Percentiles rank a stretch among this genome's conserved stretches.
phyloP scores from a whole-genome alignment of 192 early-diverging fungal species.

The Entophlyctis helioformis region DNA sequence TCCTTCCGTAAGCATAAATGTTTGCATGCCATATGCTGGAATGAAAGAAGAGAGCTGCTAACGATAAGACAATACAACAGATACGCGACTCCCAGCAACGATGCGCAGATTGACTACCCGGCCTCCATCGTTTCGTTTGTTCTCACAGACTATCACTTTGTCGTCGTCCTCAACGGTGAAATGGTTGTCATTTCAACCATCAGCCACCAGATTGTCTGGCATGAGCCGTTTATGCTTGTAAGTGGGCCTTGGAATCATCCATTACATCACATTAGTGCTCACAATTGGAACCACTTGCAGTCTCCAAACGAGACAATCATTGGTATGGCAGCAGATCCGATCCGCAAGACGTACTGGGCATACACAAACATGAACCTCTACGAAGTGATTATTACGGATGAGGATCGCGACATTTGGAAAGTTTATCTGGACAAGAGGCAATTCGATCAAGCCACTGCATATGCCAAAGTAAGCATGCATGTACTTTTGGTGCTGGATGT shows the following conservation, averaged over 20 bases:
- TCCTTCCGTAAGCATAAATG: slow-evolving; percentile 68
- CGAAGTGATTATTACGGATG: slow-evolving; percentile 83
- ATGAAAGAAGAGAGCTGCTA: too few relatives aligned
- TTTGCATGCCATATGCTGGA: too few relatives aligned
- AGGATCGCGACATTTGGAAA: slow-evolving; percentile 91
- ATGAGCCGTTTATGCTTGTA: not conserved
- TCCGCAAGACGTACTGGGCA: slow-evolving; percentile 85
- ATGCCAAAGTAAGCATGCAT: slow-evolving; percentile 48
- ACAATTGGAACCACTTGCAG: slow-evolving; percentile 17
- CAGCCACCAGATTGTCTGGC: not conserved
- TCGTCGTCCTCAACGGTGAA: too few relatives aligned
- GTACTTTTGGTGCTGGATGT: not conserved
- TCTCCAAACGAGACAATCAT: slow-evolving; percentile 47
- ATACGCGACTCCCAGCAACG: too few relatives aligned
- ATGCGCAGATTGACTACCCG: too few relatives aligned
- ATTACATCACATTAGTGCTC: not conserved
- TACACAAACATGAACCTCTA: slow-evolving; percentile 71
- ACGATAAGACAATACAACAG: too few relatives aligned
- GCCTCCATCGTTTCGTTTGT: too few relatives aligned
- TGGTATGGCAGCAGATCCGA: slow-evolving; percentile 59
- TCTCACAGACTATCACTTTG: too few relatives aligned
- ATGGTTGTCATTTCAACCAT: too few relatives aligned
- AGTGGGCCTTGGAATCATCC: not conserved
- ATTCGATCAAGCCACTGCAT: slow-evolving; percentile 71
- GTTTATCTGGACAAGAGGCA: slow-evolving; percentile 70